phyloP scores from a whole-genome alignment of 2,329 filamentous ascomycete species.

The Sporothrix inflata region DNA sequence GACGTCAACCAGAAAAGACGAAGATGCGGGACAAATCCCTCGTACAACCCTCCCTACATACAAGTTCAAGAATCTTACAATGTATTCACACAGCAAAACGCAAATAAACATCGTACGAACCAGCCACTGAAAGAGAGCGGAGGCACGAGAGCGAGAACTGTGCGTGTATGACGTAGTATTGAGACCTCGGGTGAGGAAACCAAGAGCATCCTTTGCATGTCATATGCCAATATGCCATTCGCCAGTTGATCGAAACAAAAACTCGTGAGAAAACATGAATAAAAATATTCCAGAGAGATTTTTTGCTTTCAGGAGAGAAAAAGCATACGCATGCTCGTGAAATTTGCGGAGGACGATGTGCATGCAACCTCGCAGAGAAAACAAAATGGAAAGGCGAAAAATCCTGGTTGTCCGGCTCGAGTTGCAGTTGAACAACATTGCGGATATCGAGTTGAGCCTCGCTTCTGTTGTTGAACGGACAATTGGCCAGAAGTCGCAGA shows the following conservation, averaged over 20 bases:
- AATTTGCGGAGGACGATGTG: not conserved
- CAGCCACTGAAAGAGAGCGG: not conserved
- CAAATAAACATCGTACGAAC: not conserved
- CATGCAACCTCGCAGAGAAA: constrained; percentile 4
- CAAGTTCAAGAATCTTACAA: not conserved
- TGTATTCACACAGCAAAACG: not conserved
- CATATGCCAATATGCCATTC: not conserved
- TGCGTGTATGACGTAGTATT: not conserved
- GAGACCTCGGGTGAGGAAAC: not conserved
- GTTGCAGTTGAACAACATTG: not conserved
- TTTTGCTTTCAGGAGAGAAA: not conserved
- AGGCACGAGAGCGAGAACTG: not conserved
- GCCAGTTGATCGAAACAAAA: not conserved
- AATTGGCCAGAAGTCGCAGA: not conserved
- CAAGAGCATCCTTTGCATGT: not conserved
- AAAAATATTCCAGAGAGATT: not conserved
- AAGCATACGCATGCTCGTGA: not conserved
- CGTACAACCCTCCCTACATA: not conserved
- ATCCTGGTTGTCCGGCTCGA: constrained; percentile 1
- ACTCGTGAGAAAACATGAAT: not conserved
- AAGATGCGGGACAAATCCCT: not conserved
- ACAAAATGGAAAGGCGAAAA: not conserved
- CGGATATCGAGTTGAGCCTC: constrained; percentile 2
- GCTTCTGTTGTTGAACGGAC: not conserved
- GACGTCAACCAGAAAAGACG: not conserved